Percentiles rank a stretch among this genome's conserved stretches.
Conservation (phyloP, 768 basidiomycete species). For the Naganishia kalamii region DNA sequence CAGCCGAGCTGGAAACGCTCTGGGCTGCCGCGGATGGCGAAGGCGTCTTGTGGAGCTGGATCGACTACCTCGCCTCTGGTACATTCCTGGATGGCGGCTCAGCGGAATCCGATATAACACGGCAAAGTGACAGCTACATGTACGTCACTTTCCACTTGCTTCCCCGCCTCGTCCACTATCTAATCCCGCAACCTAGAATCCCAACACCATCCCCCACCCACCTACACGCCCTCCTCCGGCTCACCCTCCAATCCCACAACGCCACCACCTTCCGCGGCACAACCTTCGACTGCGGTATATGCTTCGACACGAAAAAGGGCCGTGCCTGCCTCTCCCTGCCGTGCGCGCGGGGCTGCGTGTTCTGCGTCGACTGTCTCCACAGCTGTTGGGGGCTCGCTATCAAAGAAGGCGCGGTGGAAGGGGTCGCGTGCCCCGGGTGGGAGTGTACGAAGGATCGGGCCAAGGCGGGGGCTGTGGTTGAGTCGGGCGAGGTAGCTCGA, state of each 20-base stretch:
- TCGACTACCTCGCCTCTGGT: slow-evolving; percentile 41
- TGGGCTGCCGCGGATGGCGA: slow-evolving; percentile 28
- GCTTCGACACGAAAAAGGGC: slow-evolving; percentile 68
- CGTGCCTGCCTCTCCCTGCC: slow-evolving; percentile 62
- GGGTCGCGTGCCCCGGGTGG: slow-evolving; percentile 74
- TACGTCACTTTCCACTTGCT: not conserved
- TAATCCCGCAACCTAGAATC: not conserved
- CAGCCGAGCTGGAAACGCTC: slow-evolving; percentile 16
- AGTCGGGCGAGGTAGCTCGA: not conserved
- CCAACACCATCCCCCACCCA: not conserved
- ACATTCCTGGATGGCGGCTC: slow-evolving; percentile 33
- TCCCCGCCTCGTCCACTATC: not conserved
- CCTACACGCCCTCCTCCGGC: slow-evolving; percentile 29
- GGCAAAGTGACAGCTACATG: too few relatives aligned
- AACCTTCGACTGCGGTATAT: slow-evolving; percentile 69
- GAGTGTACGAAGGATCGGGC: slow-evolving; percentile 60
- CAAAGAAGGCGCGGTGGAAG: slow-evolving; percentile 65
- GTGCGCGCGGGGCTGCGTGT: slow-evolving; percentile 63
- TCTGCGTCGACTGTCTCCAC: slow-evolving; percentile 70
- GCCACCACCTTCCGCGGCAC: slow-evolving; percentile 31
- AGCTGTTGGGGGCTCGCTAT: slow-evolving; percentile 81
- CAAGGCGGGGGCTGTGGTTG: not conserved
- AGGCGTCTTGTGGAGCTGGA: slow-evolving; percentile 40
- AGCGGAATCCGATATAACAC: too few relatives aligned
- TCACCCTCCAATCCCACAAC: slow-evolving; percentile 22